phyloP scores from a whole-genome alignment of 306 rosid species.

The Aeschynomene evenia region DNA sequence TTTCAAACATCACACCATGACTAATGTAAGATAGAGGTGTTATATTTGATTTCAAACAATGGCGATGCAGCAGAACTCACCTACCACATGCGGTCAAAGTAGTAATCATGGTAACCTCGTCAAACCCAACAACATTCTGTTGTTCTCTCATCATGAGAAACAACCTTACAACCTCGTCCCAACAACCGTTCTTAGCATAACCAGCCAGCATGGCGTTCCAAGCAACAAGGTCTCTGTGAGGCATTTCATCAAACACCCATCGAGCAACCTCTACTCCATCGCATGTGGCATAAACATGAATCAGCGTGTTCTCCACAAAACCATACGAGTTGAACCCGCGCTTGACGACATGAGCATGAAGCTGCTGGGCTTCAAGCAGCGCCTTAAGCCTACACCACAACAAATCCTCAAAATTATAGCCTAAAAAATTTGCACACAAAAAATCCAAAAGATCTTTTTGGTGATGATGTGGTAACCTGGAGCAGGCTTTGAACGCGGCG shows the following conservation, averaged over 20 bases:
- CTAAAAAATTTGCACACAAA: too few relatives aligned
- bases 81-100: conserved; percentile 45
- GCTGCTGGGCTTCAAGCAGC: conserved; percentile 45
- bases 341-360: conserved; percentile 51
- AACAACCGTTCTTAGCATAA: conserved; percentile 41
- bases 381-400: conserved; percentile 21
- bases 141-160: conserved; percentile 38
- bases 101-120: conserved; percentile 54
- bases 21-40: not conserved
- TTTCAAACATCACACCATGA: not conserved
- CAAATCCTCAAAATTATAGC: too few relatives aligned
- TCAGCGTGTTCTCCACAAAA: conserved; percentile 50
- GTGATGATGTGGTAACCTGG: conserved; percentile 2
- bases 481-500: conserved; percentile 56
- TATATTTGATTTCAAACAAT: not conserved
- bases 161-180: conserved; percentile 54
- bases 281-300: conserved; percentile 48
- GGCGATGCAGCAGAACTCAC: not conserved
- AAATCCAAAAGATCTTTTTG: too few relatives aligned
- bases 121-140: conserved; percentile 35
- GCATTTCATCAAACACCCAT: conserved; percentile 56
- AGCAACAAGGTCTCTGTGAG: conserved; percentile 30
- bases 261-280: conserved; percentile 47
- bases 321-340: conserved; percentile 39
- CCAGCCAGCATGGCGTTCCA: conserved; percentile 65